phyloP scores from a whole-genome alignment of 192 early-diverging fungal species.

The Chytriomyces hyalinus region DNA sequence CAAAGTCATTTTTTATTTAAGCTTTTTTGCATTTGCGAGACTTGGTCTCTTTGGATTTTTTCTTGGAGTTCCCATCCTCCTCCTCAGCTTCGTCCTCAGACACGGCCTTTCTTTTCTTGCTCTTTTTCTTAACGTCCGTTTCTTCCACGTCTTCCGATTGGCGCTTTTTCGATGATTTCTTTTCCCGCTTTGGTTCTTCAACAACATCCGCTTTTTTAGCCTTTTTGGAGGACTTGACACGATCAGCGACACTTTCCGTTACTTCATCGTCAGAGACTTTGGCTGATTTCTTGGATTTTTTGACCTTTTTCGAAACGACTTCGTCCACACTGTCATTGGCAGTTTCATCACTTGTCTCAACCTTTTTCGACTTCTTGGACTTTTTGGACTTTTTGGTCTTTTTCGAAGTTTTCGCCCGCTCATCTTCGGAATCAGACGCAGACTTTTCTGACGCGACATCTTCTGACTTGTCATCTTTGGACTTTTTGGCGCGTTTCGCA shows the following conservation, averaged over 20 bases:
- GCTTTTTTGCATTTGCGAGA: no score
- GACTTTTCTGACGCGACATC: not conserved
- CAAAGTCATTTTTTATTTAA: no score
- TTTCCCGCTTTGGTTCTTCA: not conserved
- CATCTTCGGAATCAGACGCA: not conserved
- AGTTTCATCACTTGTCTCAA: not conserved
- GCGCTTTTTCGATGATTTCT: not conserved
- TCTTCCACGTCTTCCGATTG: not conserved
- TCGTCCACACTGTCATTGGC: not conserved
- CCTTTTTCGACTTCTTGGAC: not conserved
- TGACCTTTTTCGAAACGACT: not conserved
- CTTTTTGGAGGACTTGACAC: not conserved
- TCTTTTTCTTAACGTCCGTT: not conserved
- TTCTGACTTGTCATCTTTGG: not conserved
- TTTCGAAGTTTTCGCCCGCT: not conserved
- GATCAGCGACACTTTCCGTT: not conserved
- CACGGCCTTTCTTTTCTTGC: not conserved
- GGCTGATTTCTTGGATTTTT: not conserved
- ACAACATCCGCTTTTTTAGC: not conserved
- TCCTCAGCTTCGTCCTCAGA: not conserved
- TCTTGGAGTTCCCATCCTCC: constrained; percentile 9
- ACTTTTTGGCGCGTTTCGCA: constrained; percentile 9
- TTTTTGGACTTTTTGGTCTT: not conserved
- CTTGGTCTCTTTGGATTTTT: not conserved
- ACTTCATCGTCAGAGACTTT: not conserved